Percentiles rank a stretch among this genome's conserved stretches.
Conservation (phyloP, 2,329 filamentous ascomycete genomes). For the Phialophora chinensis region DNA sequence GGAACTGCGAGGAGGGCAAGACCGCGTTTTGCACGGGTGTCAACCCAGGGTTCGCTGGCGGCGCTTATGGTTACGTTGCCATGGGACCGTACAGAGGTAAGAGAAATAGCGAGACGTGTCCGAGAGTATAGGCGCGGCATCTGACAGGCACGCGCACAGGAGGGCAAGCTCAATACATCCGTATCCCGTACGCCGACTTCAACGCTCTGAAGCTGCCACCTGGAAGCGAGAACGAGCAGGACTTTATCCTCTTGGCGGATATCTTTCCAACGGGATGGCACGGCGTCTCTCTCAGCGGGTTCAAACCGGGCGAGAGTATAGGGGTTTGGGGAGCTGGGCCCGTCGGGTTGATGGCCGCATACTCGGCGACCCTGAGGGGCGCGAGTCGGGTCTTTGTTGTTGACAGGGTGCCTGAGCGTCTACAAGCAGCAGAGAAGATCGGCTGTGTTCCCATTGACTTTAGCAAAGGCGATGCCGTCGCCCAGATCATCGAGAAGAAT, state of each 20-base stretch:
- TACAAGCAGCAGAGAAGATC: constrained; percentile 66
- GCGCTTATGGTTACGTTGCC: constrained; percentile 66
- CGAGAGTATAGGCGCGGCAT: constrained; percentile 10
- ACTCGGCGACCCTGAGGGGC: constrained; percentile 65
- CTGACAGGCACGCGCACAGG: constrained; percentile 53
- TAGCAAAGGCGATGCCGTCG: constrained; percentile 63
- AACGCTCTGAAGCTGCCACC: constrained; percentile 67
- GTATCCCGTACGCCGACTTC: constrained; percentile 71
- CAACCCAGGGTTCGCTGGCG: constrained; percentile 65
- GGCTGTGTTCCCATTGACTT: constrained; percentile 67
- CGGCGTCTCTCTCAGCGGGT: constrained; percentile 47
- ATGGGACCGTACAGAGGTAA: constrained; percentile 58
- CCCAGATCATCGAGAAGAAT: constrained; percentile 65
- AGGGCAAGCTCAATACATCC: constrained; percentile 68
- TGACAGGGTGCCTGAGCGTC: constrained; percentile 64
- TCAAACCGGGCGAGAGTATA: constrained; percentile 59
- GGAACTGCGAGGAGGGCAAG: constrained; percentile 68
- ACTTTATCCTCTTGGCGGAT: constrained; percentile 61
- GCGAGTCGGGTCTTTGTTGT: constrained; percentile 66
- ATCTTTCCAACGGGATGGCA: constrained; percentile 51
- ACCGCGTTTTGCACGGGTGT: constrained; percentile 71
- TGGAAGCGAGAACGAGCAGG: constrained; percentile 66
- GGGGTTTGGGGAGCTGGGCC: constrained; percentile 69
- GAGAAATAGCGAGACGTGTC: neutral
- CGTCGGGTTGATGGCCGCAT: constrained; percentile 69